phyloP scores from a whole-genome alignment of 73 alveolate species.

The Paramecium sonneborni region DNA sequence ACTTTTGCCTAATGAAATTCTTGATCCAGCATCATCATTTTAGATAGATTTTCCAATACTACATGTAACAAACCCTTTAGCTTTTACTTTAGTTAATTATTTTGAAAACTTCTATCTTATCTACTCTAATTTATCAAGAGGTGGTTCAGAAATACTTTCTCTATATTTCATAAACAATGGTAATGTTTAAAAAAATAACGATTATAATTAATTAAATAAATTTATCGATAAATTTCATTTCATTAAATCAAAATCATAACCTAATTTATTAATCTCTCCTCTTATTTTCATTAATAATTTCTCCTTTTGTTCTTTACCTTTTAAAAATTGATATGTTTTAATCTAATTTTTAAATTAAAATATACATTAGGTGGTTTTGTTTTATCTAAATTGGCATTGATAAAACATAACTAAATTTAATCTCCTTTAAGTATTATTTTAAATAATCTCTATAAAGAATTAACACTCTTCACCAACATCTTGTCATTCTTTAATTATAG shows the following conservation, averaged over 20 bases:
- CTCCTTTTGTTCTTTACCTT: not conserved
- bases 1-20: conserved; percentile 22
- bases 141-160: conserved; percentile 36
- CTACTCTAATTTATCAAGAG: conserved; percentile 14
- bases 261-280: conserved; percentile 35
- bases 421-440: not conserved
- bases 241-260: conserved; percentile 33
- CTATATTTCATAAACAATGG: not conserved
- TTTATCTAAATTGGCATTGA: conserved; percentile 18
- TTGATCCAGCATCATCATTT: not conserved
- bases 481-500: not conserved
- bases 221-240: conserved; percentile 1
- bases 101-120: not conserved
- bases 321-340: conserved; percentile 17
- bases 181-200: not conserved
- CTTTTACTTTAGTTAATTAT: conserved; percentile 26
- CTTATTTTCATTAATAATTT: conserved; percentile 27
- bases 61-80: not conserved
- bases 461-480: not conserved
- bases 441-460: not conserved
- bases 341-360: not conserved
- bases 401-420: not conserved
- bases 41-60: not conserved
- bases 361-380: not conserved
- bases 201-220: not conserved